These are phyloP conservation scores for Thymus mandschuricus DNA, from an alignment of 257 asterid genomes.

Conservation along the genomic window DNA sequence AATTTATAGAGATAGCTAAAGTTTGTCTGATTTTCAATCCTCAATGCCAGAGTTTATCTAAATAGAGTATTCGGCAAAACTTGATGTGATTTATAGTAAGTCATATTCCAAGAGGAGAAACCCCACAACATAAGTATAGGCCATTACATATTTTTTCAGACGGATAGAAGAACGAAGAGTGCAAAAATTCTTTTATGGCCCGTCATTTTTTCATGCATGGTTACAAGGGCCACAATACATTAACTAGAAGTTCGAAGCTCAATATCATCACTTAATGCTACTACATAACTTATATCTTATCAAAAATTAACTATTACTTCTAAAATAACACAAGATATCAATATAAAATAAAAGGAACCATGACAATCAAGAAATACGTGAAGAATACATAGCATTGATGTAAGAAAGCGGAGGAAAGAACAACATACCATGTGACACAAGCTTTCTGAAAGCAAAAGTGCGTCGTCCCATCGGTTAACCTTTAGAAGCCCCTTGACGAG, in stretches of 20 bases:
- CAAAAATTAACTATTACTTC: neutral
- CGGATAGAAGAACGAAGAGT: neutral
- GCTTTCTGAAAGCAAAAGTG: slow-evolving; percentile 72
- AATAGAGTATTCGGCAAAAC: neutral
- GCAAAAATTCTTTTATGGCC: neutral
- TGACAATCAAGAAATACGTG: slow-evolving; percentile 11
- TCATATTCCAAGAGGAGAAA: neutral
- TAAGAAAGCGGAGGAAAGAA: slow-evolving; percentile 16
- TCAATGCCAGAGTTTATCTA: neutral
- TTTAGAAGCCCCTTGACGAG: slow-evolving; percentile 72
- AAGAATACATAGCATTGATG: neutral
- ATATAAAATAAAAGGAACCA: neutral
- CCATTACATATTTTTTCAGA: neutral
- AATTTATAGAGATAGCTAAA: neutral
- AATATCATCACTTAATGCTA: neutral
- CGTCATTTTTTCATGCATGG: slow-evolving; percentile 5
- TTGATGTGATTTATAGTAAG: neutral
- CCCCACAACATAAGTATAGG: neutral
- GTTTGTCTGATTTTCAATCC: neutral
- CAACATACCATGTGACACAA: slow-evolving; percentile 65
- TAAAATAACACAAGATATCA: neutral
- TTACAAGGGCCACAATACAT: slow-evolving; percentile 1
- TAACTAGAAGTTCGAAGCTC: neutral
- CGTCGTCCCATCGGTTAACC: slow-evolving; percentile 71
- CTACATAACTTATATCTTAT: neutral